Evolutionary conservation across 164 flowering plant genomes (phyloP).

Genomic region (Liquidambar formosana): DNA sequence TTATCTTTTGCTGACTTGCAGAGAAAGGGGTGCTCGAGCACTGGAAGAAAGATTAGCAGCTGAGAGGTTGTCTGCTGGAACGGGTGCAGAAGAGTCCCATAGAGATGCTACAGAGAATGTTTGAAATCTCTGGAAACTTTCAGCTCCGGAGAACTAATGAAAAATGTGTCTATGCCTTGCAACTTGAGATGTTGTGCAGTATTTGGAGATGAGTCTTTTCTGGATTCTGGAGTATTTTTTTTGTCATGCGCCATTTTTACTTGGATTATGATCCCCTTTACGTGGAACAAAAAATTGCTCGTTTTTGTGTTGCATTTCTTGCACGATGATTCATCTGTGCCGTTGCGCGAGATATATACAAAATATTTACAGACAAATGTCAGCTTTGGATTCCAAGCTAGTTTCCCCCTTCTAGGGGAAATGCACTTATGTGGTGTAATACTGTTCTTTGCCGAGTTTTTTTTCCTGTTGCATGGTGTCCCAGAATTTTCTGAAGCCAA

Average conservation of each 20-base stretch:
- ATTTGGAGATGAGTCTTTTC: constrained; percentile 2
- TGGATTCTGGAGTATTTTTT: constrained; percentile 8
- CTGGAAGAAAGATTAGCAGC: constrained; percentile 39
- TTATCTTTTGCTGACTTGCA: constrained; percentile 20
- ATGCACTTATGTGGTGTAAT: too few species aligned
- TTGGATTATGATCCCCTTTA: constrained; percentile 8
- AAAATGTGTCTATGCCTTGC: neutral
- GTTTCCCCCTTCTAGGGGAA: too few species aligned
- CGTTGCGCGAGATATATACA: too few species aligned
- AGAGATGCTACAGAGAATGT: constrained; percentile 64
- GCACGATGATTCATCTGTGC: too few species aligned
- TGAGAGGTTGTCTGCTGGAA: constrained; percentile 47
- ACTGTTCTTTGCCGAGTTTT: too few species aligned
- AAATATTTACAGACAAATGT: too few species aligned
- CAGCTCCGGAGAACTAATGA: neutral
- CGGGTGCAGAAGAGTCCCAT: constrained; percentile 39
- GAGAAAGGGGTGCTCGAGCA: constrained; percentile 40
- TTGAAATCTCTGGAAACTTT: constrained; percentile 19
- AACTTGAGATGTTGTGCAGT: constrained; percentile 5
- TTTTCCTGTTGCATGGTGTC: too few species aligned
- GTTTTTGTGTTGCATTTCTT: too few species aligned
- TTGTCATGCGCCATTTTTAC: constrained; percentile 14
- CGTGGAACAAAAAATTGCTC: too few species aligned
- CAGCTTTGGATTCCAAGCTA: too few species aligned
- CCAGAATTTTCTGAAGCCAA: too few species aligned